phyloP scores from a whole-genome alignment of 2,329 filamentous ascomycete genomes.

The Aspergillus intermedius region DNA sequence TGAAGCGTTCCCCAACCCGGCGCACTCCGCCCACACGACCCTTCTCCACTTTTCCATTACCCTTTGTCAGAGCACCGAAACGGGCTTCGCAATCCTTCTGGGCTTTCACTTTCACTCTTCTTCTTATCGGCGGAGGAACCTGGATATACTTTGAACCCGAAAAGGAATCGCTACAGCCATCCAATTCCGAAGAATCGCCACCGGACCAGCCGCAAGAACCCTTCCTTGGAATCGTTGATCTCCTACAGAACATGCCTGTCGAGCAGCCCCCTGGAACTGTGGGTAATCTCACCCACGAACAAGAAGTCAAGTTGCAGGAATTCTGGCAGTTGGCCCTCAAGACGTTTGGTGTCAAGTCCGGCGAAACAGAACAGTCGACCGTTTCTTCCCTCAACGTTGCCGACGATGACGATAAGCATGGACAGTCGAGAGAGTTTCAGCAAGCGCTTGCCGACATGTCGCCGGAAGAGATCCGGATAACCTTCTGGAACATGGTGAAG shows the following conservation, averaged over 20 bases:
- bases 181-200: constrained; percentile 7
- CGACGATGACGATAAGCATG: constrained; percentile 81
- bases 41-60: constrained; percentile 20
- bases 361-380: constrained; percentile 15
- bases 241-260: constrained; percentile 29
- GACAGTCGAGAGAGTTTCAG: constrained; percentile 78
- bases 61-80: constrained; percentile 19
- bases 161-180: constrained; percentile 3
- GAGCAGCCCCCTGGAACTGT: constrained; percentile 55
- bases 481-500: constrained; percentile 93
- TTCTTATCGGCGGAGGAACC: constrained; percentile 29
- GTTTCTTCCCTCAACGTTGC: constrained; percentile 33
- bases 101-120: constrained; percentile 28
- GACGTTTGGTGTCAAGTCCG: constrained; percentile 58
- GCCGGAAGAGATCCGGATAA: constrained; percentile 69
- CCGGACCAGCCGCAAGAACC: constrained; percentile 12
- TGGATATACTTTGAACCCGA: constrained; percentile 24
- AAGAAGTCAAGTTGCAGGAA: constrained; percentile 81
- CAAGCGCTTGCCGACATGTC: constrained; percentile 69
- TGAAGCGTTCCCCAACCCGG: constrained; percentile 5
- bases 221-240: constrained; percentile 30
- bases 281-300: constrained; percentile 79
- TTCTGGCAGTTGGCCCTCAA: constrained; percentile 74
- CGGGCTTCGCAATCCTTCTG: constrained; percentile 32
- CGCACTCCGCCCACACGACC: constrained; percentile 18